phyloP scores from a whole-genome alignment of 2,329 filamentous ascomycete species.

The Diaporthe sp. region DNA sequence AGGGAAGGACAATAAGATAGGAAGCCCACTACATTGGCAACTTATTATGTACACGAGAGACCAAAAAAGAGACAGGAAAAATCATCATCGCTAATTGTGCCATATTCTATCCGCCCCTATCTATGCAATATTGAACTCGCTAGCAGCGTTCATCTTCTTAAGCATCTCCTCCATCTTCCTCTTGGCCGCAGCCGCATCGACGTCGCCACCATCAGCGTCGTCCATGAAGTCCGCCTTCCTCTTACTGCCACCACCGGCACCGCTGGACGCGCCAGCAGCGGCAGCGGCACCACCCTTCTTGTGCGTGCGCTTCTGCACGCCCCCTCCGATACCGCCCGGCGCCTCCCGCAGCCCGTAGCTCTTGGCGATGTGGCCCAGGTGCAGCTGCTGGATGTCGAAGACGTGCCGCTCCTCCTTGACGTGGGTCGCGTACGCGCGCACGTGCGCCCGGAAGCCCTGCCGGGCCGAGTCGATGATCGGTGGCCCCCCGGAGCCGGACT shows the following conservation, averaged over 20 bases:
- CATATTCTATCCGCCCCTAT: background rate
- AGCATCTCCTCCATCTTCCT: slow-evolving; percentile 75
- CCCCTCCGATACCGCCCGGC: slow-evolving; percentile 82
- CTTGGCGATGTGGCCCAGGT: slow-evolving; percentile 94
- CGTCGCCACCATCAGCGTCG: slow-evolving; percentile 56
- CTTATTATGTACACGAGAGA: background rate
- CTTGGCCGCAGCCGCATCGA: slow-evolving; percentile 70
- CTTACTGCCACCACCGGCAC: slow-evolving; percentile 32
- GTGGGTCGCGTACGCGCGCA: slow-evolving; percentile 95
- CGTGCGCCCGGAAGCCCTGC: slow-evolving; percentile 89
- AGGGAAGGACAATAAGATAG: too few species aligned
- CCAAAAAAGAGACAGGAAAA: background rate
- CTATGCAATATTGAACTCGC: slow-evolving; percentile 75
- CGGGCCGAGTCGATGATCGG: slow-evolving; percentile 84
- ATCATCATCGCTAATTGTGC: background rate
- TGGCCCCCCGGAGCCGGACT: slow-evolving; percentile 54
- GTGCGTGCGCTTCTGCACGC: slow-evolving; percentile 60
- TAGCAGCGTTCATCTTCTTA: slow-evolving; percentile 66
- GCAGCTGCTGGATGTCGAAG: slow-evolving; percentile 92
- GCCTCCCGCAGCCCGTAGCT: slow-evolving; percentile 91
- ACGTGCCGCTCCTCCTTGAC: slow-evolving; percentile 84
- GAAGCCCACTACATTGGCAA: background rate
- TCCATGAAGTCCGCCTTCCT: slow-evolving; percentile 51
- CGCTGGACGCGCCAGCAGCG: slow-evolving; percentile 32
- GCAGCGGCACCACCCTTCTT: slow-evolving; percentile 52